phyloP scores from a whole-genome alignment of 176 grass and related monocot genomes.

The Triticum dicoccoides region DNA sequence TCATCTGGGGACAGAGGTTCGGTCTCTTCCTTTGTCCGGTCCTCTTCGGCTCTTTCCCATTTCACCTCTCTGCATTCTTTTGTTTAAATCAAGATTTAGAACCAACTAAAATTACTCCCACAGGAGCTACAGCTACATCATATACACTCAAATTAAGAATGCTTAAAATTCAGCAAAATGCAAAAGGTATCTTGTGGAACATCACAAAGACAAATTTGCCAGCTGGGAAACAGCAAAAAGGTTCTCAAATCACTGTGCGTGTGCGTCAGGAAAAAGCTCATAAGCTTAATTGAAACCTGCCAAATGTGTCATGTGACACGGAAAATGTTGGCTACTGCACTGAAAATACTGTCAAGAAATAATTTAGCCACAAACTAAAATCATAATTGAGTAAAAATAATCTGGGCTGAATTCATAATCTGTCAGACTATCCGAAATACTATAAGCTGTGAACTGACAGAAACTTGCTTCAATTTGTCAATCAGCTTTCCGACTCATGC shows the following conservation, averaged over 20 bases:
- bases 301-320: not conserved
- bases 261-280: not conserved
- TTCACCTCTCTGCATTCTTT: not conserved
- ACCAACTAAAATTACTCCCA: not conserved
- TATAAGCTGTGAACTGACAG: not conserved
- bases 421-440: not conserved
- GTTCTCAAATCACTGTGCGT: not conserved
- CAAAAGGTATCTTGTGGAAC: not conserved
- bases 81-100: not conserved
- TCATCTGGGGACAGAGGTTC: not conserved
- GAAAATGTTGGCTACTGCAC: not conserved
- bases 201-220: not conserved
- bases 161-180: not conserved
- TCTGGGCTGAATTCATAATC: not conserved
- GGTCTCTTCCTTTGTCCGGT: not conserved
- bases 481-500: not conserved
- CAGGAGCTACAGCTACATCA: not conserved
- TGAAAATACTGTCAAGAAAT: not conserved
- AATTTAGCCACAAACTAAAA: not conserved
- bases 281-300: not conserved
- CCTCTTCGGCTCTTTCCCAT: not conserved
- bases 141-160: not conserved
- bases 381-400: not conserved
- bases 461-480: not conserved
- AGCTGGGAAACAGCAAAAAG: not conserved